These are phyloP conservation scores for Hypomyces perniciosus DNA, from an alignment of 2,329 filamentous ascomycete species.

Conservation along the genomic window DNA sequence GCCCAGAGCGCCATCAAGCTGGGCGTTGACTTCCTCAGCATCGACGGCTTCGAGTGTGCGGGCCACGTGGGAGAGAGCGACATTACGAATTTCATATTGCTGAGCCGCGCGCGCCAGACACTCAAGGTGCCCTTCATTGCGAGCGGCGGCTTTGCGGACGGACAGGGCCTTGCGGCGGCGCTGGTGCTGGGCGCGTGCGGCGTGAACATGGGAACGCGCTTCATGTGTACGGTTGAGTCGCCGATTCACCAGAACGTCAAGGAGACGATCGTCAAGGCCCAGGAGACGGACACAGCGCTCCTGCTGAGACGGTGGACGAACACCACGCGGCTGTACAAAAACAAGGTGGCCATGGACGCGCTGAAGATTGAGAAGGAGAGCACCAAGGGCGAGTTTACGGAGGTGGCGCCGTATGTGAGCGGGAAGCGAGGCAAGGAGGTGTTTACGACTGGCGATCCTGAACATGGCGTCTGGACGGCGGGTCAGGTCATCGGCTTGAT, in stretches of 20 bases:
- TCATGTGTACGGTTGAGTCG: slow-evolving; percentile 92
- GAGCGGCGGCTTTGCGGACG: slow-evolving; percentile 91
- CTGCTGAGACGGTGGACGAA: slow-evolving; percentile 89
- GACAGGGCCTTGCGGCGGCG: slow-evolving; percentile 85
- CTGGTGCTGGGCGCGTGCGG: slow-evolving; percentile 85
- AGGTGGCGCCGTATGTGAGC: slow-evolving; percentile 81
- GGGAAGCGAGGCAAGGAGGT: slow-evolving; percentile 88
- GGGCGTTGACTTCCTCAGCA: slow-evolving; percentile 92
- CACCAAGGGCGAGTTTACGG: slow-evolving; percentile 77
- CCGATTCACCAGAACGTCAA: slow-evolving; percentile 94
- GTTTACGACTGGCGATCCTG: slow-evolving; percentile 84
- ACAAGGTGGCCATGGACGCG: slow-evolving; percentile 78
- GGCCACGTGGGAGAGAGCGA: slow-evolving; percentile 82
- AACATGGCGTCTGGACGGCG: slow-evolving; percentile 94
- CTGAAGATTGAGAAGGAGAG: slow-evolving; percentile 79
- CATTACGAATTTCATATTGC: slow-evolving; percentile 84
- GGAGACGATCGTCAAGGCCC: slow-evolving; percentile 77
- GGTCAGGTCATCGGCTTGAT: slow-evolving; percentile 91
- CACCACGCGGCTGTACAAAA: slow-evolving; percentile 80
- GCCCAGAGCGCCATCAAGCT: slow-evolving; percentile 87
- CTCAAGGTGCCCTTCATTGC: slow-evolving; percentile 89
- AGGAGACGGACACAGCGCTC: slow-evolving; percentile 87
- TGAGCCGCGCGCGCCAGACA: slow-evolving; percentile 76
- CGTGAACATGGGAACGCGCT: slow-evolving; percentile 97
- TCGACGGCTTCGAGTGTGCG: slow-evolving; percentile 97